Conservation (phyloP, 2,329 filamentous ascomycete genomes). For the Colletotrichum neosansevieriae region DNA sequence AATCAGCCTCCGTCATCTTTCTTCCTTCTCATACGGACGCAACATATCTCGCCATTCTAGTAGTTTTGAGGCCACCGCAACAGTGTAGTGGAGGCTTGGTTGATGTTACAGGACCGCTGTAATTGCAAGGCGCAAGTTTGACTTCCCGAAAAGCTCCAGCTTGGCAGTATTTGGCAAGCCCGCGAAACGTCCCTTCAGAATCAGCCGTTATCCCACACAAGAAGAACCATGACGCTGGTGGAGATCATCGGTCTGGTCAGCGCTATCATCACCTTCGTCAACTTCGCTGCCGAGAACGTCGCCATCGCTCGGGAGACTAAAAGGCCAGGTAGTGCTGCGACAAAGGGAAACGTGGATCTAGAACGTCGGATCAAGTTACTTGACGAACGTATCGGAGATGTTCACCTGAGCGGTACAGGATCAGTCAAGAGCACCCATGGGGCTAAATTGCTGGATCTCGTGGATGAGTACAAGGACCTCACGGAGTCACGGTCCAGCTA, state of each 20-base stretch:
- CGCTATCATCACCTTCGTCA: slow-evolving; percentile 9
- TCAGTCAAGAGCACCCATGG: background rate
- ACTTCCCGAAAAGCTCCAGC: too few relatives aligned
- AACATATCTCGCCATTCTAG: too few relatives aligned
- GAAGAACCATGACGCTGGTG: background rate
- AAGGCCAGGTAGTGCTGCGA: background rate
- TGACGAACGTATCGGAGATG: background rate
- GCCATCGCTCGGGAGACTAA: background rate
- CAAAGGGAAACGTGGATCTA: slow-evolving; percentile 1
- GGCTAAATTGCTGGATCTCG: background rate
- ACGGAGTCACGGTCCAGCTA: background rate
- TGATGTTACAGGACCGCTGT: too few relatives aligned
- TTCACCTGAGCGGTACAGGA: background rate
- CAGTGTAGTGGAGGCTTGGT: too few relatives aligned
- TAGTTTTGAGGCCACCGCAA: too few relatives aligned
- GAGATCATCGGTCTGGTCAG: slow-evolving; percentile 24
- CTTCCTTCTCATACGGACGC: too few relatives aligned
- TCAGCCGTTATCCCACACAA: too few relatives aligned
- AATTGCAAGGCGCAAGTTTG: background rate
- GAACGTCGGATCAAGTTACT: background rate
- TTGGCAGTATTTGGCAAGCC: rapidly evolving
- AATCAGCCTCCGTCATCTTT: too few relatives aligned
- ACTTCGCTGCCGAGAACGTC: slow-evolving; percentile 23
- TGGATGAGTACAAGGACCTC: background rate
- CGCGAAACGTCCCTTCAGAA: too few relatives aligned